Percentiles rank a stretch among this genome's conserved stretches.
These are phyloP conservation scores for Aspergillus quadrilineatus DNA, from an alignment of 2,329 filamentous ascomycete genomes.

Conservation along the genomic window DNA sequence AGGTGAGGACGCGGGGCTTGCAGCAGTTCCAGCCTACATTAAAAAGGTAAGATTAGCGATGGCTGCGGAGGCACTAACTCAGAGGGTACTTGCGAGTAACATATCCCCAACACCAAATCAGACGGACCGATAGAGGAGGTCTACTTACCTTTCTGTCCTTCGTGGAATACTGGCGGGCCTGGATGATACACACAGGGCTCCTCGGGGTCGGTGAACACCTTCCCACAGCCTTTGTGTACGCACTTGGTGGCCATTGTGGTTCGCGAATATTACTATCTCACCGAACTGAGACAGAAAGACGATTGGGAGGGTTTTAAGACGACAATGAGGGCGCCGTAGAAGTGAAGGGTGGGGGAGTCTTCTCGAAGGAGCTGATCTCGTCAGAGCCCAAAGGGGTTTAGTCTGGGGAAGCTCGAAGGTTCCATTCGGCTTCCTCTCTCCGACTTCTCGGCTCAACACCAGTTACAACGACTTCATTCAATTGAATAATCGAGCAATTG, in stretches of 20 bases:
- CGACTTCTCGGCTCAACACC: neutral
- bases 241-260: constrained; percentile 63
- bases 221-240: constrained; percentile 94
- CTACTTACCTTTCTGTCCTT: constrained; percentile 89
- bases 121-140: constrained; percentile 21
- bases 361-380: constrained; percentile 8
- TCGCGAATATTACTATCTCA: neutral
- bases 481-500: too few species aligned
- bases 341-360: constrained; percentile 6
- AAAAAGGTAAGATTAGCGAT: constrained; percentile 6
- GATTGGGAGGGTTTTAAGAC: neutral
- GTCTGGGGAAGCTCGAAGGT: constrained; percentile 41
- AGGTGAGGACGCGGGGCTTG: constrained; percentile 92
- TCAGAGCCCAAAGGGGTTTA: constrained; percentile 33
- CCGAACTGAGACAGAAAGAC: neutral
- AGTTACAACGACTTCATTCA: neutral
- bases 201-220: constrained; percentile 75
- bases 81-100: constrained; percentile 12
- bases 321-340: neutral
- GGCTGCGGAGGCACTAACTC: constrained; percentile 1
- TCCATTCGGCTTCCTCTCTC: constrained; percentile 25
- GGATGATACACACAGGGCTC: constrained; percentile 91
- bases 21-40: constrained; percentile 93
- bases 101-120: constrained; percentile 1
- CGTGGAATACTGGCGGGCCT: constrained; percentile 90